These are phyloP conservation scores for Euphorbia lathyris DNA, from an alignment of 345 rosid genomes.

Conservation along the genomic window DNA sequence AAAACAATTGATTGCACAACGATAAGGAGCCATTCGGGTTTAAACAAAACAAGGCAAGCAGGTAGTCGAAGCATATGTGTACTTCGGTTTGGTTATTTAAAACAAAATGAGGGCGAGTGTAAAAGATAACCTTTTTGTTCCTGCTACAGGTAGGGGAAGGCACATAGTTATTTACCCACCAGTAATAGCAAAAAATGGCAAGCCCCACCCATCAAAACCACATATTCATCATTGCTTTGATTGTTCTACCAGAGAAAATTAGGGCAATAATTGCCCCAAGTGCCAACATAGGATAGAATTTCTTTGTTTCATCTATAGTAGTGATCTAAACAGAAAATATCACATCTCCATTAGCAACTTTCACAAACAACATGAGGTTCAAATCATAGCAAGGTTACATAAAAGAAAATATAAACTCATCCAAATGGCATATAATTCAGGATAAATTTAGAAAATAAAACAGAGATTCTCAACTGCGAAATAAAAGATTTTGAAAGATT, in stretches of 20 bases:
- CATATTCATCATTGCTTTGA: conserved; percentile 98
- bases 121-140: conserved; percentile 83
- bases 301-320: conserved; percentile 90
- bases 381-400: neutral
- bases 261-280: conserved; percentile 95
- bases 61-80: neutral
- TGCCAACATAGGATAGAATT: conserved; percentile 90
- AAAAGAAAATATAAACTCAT: neutral
- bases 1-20: neutral
- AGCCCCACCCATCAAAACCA: conserved; percentile 85
- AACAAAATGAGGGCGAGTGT: neutral
- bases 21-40: too few relatives aligned
- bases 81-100: conserved; percentile 9
- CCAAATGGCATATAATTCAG: neutral
- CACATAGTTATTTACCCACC: conserved; percentile 86
- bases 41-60: neutral
- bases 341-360: conserved; percentile 13
- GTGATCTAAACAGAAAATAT: conserved; percentile 61
- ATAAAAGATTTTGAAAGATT: too few relatives aligned
- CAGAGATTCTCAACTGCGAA: too few relatives aligned
- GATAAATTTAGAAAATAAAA: neutral
- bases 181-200: conserved; percentile 73
- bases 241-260: conserved; percentile 90
- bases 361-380: neutral
- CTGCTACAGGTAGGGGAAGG: conserved; percentile 84